Base-by-base conservation (phyloP, 1,284 basidiomycete species). In the Ceratobasidium sp. region DNA sequence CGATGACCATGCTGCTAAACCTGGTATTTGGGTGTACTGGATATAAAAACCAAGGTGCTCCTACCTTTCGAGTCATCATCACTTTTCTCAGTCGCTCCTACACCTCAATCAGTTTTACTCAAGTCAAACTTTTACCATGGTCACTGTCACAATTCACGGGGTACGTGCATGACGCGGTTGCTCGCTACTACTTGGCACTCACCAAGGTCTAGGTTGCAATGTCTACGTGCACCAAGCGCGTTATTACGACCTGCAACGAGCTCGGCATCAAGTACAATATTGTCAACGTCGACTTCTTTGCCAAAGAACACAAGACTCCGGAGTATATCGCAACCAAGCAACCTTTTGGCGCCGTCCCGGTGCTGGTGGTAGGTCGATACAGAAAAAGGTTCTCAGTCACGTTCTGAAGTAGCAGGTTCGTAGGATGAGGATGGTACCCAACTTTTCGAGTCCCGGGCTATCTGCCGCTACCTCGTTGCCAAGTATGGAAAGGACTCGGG, bases 361-460 rank as follows among this genome's bases (percentile, higher is more conserved):
- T 66, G 21, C 30, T 71, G 13, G 56, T 47, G 30, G 71, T 71
- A 50, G 4, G 47, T 25, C 23, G 25, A 21, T 50, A 46, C 16
- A 4, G 6, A 6, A 21, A 6, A 46, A 14, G 4, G 4, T 16
- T 46, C 5, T 6, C 11, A 46, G 4, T 21, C 42, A n/a, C 16
- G 16, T n/a, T 46, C 42, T 46, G 6, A 46, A 6, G 19, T n/a
- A 14, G 16, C 16, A 16, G 7, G 5, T n/a, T 5, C 30, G n/a
- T n/a, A 58, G 67, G 46, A 77, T 70, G 72, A 73, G n/a, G 73
- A 73, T 41, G 71, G 36, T 19, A 52, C 73, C n/a, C 69, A 72
- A 57, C 14, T 83, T n/a, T 82, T 78, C 71, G 82, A 84, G 73
- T 80, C 79, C 56, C 77, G 82, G 39, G 82, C 83, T 8, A 83